Conservation (phyloP, 2,329 filamentous ascomycete species). For the Arthrobotrys pseudoclavata region DNA sequence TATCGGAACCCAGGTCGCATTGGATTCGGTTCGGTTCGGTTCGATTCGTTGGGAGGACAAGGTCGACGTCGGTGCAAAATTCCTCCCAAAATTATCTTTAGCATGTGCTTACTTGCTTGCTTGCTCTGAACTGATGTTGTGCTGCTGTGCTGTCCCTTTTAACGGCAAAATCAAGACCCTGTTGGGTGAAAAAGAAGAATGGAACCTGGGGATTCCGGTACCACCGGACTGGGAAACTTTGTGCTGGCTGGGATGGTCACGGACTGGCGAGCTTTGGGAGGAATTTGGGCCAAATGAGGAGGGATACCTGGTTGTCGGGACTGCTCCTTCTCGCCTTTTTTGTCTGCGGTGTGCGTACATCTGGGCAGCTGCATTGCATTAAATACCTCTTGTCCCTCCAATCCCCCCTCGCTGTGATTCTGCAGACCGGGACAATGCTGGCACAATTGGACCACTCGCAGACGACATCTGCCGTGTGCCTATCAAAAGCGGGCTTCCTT, state of each 20-base stretch:
- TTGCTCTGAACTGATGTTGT: conserved; percentile 1
- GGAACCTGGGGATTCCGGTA: conserved; percentile 41
- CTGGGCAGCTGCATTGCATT: conserved; percentile 59
- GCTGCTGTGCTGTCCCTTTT: conserved; percentile 25
- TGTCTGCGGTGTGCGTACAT: conserved; percentile 30
- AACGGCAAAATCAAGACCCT: conserved; percentile 16
- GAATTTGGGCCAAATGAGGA: conserved; percentile 42
- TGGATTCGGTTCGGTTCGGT: conserved; percentile 2
- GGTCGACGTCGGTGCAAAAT: conserved; percentile 29
- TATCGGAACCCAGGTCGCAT: conserved; percentile 28
- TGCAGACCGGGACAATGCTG: conserved; percentile 20
- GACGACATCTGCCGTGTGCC: conserved; percentile 45
- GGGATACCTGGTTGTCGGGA: conserved; percentile 58
- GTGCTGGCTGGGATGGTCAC: conserved; percentile 22
- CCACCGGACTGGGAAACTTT: conserved; percentile 51
- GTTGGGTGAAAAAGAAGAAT: conserved; percentile 30
- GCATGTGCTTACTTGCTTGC: conserved; percentile 23
- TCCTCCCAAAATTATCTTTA: conserved; percentile 19
- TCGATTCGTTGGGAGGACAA: conserved; percentile 24
- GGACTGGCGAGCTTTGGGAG: conserved; percentile 32
- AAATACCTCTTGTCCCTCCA: conserved; percentile 42
- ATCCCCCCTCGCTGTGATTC: conserved; percentile 12
- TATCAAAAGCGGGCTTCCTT: conserved; percentile 28
- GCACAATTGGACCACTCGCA: conserved; percentile 26
- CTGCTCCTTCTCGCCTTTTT: conserved; percentile 25